Conservation (phyloP, 345 rosid species). For the Arabis alpina region DNA sequence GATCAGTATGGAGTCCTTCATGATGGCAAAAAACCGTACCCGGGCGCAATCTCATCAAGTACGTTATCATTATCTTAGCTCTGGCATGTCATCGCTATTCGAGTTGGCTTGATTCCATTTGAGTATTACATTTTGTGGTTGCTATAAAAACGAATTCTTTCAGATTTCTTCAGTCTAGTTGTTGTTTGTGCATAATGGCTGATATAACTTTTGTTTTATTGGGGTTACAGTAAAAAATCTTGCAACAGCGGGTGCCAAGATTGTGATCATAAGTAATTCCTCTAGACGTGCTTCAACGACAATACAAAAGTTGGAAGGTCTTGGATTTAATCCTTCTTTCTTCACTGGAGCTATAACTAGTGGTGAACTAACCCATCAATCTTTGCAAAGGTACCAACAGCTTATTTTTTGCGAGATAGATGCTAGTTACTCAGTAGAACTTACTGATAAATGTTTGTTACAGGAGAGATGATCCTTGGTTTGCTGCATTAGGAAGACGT, state of each 20-base stretch:
- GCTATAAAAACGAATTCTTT: slow-evolving; percentile 11
- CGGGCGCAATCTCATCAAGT: slow-evolving; percentile 87
- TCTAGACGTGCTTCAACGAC: slow-evolving; percentile 90
- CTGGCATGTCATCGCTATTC: slow-evolving; percentile 18
- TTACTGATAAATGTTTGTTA: slow-evolving; percentile 18
- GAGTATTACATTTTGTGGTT: background rate
- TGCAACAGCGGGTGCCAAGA: slow-evolving; percentile 72
- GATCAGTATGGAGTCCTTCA: slow-evolving; percentile 99
- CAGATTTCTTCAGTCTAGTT: background rate
- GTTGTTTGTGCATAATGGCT: slow-evolving; percentile 17
- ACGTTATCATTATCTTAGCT: slow-evolving; percentile 47
- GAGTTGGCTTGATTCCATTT: slow-evolving; percentile 15
- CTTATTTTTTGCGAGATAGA: background rate
- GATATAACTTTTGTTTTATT: background rate
- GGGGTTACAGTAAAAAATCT: slow-evolving; percentile 69
- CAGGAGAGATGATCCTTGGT: slow-evolving; percentile 98
- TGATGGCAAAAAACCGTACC: slow-evolving; percentile 90
- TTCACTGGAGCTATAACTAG: slow-evolving; percentile 91
- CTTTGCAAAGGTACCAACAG: slow-evolving; percentile 62
- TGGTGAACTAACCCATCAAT: slow-evolving; percentile 88
- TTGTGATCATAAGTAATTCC: slow-evolving; percentile 88
- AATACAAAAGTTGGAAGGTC: slow-evolving; percentile 69
- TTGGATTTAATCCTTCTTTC: slow-evolving; percentile 92
- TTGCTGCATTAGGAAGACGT: slow-evolving; percentile 79
- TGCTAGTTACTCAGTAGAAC: slow-evolving; percentile 20